Conservation (phyloP, 345 rosid species). For the Stellera chamaejasme region DNA sequence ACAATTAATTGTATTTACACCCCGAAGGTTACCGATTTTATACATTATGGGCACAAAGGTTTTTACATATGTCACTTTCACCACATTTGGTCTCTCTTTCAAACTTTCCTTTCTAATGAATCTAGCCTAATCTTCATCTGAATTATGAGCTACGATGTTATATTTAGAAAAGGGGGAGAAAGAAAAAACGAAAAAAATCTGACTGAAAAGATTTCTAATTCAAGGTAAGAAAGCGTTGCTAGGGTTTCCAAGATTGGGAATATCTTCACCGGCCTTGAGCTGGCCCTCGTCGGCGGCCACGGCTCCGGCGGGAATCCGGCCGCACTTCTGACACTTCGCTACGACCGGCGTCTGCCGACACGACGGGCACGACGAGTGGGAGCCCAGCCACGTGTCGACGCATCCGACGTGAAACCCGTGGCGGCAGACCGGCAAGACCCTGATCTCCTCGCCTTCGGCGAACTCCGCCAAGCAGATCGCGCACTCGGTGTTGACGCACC, state of each 20-base stretch:
- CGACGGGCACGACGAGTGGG: constrained; percentile 59
- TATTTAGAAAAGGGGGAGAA: too few relatives aligned
- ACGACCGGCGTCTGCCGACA: constrained; percentile 53
- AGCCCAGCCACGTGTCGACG: constrained; percentile 54
- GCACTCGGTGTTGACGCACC: constrained; percentile 28
- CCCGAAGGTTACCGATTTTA: not conserved
- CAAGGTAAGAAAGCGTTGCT: constrained; percentile 24
- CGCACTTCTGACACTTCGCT: constrained; percentile 27
- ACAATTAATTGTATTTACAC: not conserved
- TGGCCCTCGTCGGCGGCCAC: constrained; percentile 1
- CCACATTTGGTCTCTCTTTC: too few relatives aligned
- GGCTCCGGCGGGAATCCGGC: constrained; percentile 19
- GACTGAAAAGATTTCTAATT: too few relatives aligned
- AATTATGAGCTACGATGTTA: too few relatives aligned
- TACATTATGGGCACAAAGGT: too few relatives aligned
- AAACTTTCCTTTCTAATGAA: too few relatives aligned
- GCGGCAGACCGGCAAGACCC: constrained; percentile 52
- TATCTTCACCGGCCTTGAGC: constrained; percentile 16
- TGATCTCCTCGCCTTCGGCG: constrained; percentile 40
- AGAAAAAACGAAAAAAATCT: too few relatives aligned
- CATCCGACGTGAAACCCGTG: constrained; percentile 56
- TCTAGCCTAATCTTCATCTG: too few relatives aligned
- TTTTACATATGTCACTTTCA: too few relatives aligned
- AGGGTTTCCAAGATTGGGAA: not conserved
- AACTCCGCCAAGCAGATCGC: constrained; percentile 52